phyloP scores from a whole-genome alignment of 345 rosid species.

The Cardamine occulta region DNA sequence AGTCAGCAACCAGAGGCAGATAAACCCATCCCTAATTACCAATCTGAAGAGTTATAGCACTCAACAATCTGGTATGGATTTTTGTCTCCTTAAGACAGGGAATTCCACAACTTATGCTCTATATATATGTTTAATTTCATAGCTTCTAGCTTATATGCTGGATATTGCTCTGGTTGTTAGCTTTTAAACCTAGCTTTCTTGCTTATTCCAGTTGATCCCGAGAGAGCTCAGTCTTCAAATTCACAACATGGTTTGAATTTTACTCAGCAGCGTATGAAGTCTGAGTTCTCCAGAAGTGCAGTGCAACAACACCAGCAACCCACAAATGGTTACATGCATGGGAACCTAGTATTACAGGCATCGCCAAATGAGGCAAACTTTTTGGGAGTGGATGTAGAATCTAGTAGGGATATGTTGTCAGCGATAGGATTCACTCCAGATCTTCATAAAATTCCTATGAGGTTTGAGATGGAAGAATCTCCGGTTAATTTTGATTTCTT shows the following conservation, averaged over 20 bases:
- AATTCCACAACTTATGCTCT: neutral
- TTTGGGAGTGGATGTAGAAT: conserved; percentile 66
- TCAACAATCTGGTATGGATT: conserved; percentile 68
- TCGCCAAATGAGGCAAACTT: conserved; percentile 65
- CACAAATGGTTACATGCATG: conserved; percentile 72
- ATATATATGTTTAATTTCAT: neutral
- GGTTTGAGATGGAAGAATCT: conserved; percentile 62
- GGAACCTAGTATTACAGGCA: conserved; percentile 50
- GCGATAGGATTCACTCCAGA: conserved; percentile 63
- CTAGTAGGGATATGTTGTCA: conserved; percentile 53
- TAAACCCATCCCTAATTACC: conserved; percentile 55
- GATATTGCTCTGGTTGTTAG: neutral
- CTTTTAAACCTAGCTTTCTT: conserved; percentile 40
- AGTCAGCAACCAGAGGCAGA: conserved; percentile 68
- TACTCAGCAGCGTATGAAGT: conserved; percentile 56
- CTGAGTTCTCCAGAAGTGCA: conserved; percentile 61
- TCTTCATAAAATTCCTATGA: conserved; percentile 50
- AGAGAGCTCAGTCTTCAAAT: conserved; percentile 58
- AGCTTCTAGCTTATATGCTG: conserved; percentile 6
- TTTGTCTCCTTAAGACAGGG: neutral
- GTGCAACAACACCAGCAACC: conserved; percentile 60
- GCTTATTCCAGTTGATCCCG: conserved; percentile 63
- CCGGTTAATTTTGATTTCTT: conserved; percentile 72
- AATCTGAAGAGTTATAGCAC: conserved; percentile 58
- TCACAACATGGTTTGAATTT: conserved; percentile 61